Conservation (phyloP, 2,329 filamentous ascomycete species). For the Cercospora sojina region DNA sequence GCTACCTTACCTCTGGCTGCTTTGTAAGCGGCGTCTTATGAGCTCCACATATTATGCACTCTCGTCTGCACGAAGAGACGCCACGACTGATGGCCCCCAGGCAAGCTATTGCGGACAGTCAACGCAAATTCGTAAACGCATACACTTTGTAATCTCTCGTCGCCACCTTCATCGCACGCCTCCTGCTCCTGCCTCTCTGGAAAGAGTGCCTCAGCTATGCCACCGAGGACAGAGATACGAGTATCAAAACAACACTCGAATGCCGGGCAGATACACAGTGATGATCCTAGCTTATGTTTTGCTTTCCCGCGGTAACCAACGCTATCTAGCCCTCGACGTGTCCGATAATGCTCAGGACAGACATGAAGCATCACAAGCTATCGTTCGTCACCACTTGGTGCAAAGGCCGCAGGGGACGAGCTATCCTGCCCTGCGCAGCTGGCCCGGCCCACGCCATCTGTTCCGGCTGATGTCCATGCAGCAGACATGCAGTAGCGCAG, state of each 20-base stretch:
- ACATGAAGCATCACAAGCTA: neutral
- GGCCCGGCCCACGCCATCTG: neutral
- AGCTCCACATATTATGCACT: neutral
- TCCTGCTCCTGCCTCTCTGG: neutral
- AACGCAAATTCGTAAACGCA: neutral
- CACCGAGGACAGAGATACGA: neutral
- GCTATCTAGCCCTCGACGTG: neutral
- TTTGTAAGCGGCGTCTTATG: neutral
- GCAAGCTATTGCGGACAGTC: neutral
- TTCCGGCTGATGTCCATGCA: slow-evolving; percentile 9
- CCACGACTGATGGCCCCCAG: neutral
- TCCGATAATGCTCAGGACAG: neutral
- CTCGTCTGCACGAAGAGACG: neutral
- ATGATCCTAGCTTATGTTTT: neutral
- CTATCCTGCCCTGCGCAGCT: neutral
- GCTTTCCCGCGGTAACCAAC: neutral
- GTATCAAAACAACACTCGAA: neutral
- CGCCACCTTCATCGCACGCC: neutral
- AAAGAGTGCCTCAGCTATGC: neutral
- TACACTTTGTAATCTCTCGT: neutral
- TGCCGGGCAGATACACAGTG: neutral
- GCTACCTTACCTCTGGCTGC: neutral
- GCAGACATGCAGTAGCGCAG: slow-evolving; percentile 10
- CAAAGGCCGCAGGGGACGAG: neutral
- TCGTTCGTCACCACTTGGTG: neutral